Base-by-base conservation (phyloP, 1,284 basidiomycete genomes). In the Microbotryum silenes-acaulis region DNA sequence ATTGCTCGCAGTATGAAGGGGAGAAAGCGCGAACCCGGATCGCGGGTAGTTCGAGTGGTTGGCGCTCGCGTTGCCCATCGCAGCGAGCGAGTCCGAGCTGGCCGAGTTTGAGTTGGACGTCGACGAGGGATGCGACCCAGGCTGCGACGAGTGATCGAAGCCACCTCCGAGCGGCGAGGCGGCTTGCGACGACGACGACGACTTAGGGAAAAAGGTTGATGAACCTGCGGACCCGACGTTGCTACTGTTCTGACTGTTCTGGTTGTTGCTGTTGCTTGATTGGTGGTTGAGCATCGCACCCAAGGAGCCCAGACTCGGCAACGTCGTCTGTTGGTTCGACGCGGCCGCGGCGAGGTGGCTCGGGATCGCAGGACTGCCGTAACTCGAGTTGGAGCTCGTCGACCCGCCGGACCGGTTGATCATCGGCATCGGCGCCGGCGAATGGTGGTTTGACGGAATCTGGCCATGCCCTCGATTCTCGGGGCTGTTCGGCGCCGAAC, bases 61-160 rank as follows among this genome's bases (percentile, higher is more conserved):
- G 12, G 37, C 37, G 37, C 12, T 42, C 37, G 37, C 16, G 37
- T 42, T 42, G 31, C 51, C 51, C 51, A 53, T 29, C 25, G 51
- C 25, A 23, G 51, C 25, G 25, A 53, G 31, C n/a, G 51, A 53
- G 31, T 53, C 51, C 31, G 51, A 53, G 31, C 51, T 53, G 51
- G 27, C 27, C 8, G 27, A n/a, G 5, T 25, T 53, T 23, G 51
- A 53, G 20, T 53, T 25, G 51, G 23, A 50, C 48, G 23, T 23
- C 20, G 21, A 50, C 27, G 48, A 23, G 21, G 48, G 21, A 23
- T 29, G 48, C 48, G 23, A 23, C 23, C 27, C 23, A 50, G 23
- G 48, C 14, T 23, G 29, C 12, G 48, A 23, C 14, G 48, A 50
- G 48, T 50, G 48, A 23, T 50, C 48, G 20, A 23, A 23, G 1